Percentiles rank a stretch among this genome's conserved stretches.
Conservation (phyloP, 495 filamentous ascomycete species). For the Trichocladium antarcticum region DNA sequence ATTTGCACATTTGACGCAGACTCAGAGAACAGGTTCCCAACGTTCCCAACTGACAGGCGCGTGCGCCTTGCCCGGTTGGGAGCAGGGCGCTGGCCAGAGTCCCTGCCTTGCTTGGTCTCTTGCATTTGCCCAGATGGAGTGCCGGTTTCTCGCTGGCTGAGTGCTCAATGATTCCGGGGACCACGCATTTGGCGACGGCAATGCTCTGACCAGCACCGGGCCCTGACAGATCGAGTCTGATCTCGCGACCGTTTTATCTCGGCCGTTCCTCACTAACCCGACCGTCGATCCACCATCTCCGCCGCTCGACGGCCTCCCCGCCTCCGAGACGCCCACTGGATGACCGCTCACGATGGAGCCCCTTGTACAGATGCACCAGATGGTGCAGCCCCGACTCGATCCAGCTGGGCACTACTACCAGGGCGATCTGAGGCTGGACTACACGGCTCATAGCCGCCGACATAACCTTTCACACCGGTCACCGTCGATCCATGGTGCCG, state of each 20-base stretch:
- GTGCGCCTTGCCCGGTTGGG: conserved; percentile 10
- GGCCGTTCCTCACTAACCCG: conserved; percentile 13
- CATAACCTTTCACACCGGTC: conserved; percentile 12
- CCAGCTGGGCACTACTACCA: conserved; percentile 23
- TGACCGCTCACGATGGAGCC: conserved; percentile 31
- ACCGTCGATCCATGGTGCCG: conserved; percentile 7
- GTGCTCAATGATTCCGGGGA: conserved; percentile 4
- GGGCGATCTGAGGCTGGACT: conserved; percentile 24
- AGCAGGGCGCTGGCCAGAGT: conserved; percentile 10
- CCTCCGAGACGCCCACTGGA: neutral
- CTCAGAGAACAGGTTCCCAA: too few species aligned
- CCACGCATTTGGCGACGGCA: conserved; percentile 14
- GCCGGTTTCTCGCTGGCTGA: conserved; percentile 21
- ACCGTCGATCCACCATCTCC: neutral
- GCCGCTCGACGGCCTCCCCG: too few species aligned
- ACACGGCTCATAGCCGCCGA: conserved; percentile 20
- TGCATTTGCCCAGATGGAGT: conserved; percentile 8
- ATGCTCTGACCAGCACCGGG: conserved; percentile 25
- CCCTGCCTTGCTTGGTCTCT: conserved; percentile 10
- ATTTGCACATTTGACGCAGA: neutral
- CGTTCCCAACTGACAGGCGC: neutral
- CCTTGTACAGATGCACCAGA: conserved; percentile 39
- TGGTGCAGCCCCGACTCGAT: conserved; percentile 37
- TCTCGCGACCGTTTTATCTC: neutral
- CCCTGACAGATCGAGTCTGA: conserved; percentile 26